phyloP scores from a whole-genome alignment of 139 green algal genomes.

The Coelastrella sp. region DNA sequence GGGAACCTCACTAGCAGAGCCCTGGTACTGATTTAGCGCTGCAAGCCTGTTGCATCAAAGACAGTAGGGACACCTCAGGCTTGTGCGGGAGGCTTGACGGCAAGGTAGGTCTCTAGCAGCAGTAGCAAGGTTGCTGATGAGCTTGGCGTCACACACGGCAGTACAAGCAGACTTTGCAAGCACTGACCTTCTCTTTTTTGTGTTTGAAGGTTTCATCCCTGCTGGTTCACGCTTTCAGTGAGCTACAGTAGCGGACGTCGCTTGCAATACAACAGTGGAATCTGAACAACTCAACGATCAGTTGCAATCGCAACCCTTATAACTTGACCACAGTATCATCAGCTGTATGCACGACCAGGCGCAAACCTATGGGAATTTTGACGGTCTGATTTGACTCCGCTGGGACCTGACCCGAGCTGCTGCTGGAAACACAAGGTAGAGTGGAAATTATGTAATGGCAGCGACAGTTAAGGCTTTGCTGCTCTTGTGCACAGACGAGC shows the following conservation, averaged over 20 bases:
- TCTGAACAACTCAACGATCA: too few relatives aligned
- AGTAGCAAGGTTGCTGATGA: neutral
- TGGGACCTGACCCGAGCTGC: too few relatives aligned
- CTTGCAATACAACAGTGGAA: neutral
- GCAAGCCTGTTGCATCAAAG: conserved; percentile 26
- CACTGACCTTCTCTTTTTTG: conserved; percentile 39
- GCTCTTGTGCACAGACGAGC: too few relatives aligned
- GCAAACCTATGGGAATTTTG: too few relatives aligned
- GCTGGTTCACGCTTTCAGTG: neutral
- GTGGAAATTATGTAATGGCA: too few relatives aligned
- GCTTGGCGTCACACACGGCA: neutral
- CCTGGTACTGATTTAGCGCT: neutral
- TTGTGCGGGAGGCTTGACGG: neutral
- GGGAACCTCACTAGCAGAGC: neutral
- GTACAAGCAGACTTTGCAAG: neutral
- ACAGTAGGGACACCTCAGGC: neutral
- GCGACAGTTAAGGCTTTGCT: too few relatives aligned
- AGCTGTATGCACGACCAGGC: too few relatives aligned
- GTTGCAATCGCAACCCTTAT: too few relatives aligned
- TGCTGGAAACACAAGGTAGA: too few relatives aligned
- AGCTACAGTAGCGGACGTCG: too few relatives aligned
- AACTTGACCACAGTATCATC: too few relatives aligned
- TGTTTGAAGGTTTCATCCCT: conserved; percentile 14
- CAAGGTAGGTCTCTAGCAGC: neutral
- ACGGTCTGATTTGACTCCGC: too few relatives aligned